phyloP scores from a whole-genome alignment of 2,329 filamentous ascomycete genomes.

The Aspergillus sp. region DNA sequence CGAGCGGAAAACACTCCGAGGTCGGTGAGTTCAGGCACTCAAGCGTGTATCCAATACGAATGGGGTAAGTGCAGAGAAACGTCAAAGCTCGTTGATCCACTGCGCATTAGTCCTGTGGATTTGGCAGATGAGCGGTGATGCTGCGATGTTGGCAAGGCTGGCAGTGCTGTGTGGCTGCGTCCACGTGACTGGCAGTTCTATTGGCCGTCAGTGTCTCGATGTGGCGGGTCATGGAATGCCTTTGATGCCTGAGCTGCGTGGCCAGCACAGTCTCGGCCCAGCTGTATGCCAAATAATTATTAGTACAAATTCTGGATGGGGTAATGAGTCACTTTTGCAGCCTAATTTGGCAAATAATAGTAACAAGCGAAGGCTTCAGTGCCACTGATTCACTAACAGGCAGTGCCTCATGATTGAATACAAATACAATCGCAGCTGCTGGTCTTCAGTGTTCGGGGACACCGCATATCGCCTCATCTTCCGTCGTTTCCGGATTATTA shows the following conservation, averaged over 20 bases:
- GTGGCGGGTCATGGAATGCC: slow-evolving; percentile 1
- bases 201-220: neutral
- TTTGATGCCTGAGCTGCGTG: slow-evolving; percentile 3
- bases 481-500: slow-evolving; percentile 8
- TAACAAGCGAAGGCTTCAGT: neutral
- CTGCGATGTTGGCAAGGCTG: neutral
- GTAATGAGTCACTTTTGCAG: slow-evolving; percentile 12
- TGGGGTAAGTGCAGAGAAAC: neutral
- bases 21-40: neutral
- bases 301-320: neutral
- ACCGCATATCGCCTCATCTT: neutral
- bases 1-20: neutral
- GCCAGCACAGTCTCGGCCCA: neutral
- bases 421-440: neutral
- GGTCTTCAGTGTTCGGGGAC: too few relatives aligned
- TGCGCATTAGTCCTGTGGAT: neutral
- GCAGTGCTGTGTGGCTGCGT: slow-evolving; percentile 12
- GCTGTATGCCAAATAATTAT: neutral
- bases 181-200: slow-evolving; percentile 2
- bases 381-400: neutral
- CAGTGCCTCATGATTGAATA: neutral
- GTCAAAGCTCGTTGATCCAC: neutral
- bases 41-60: neutral
- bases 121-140: slow-evolving; percentile 1
- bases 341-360: slow-evolving; percentile 7